A percentile compares a stretch with the other conserved stretches of the same genome.
These are phyloP conservation scores for Rhizopogon sp. DNA, from an alignment of 768 basidiomycete genomes.

Conservation along the genomic window DNA sequence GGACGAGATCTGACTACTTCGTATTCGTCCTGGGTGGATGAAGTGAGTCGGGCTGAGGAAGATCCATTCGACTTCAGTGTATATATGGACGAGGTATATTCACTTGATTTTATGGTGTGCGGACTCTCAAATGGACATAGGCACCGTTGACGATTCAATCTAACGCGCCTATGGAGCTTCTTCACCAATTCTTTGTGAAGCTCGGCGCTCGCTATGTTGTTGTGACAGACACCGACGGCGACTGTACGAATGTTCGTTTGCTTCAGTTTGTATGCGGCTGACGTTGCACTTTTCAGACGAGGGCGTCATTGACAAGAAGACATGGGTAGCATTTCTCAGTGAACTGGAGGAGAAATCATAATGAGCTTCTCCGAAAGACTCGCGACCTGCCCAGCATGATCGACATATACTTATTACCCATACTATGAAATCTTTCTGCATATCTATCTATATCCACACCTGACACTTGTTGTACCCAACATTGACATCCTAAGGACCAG, in stretches of 20 bases:
- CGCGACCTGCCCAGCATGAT: neutral
- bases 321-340: conserved; percentile 84
- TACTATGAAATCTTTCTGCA: neutral
- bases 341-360: conserved; percentile 59
- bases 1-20: conserved; percentile 47
- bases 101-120: neutral
- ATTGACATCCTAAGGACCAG: neutral
- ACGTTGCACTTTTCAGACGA: conserved; percentile 46
- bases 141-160: conserved; percentile 83
- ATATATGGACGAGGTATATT: conserved; percentile 82
- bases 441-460: neutral
- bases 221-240: conserved; percentile 75
- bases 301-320: conserved; percentile 92
- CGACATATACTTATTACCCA: neutral
- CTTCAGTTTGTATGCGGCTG: neutral
- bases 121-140: conserved; percentile 28
- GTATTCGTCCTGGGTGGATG: conserved; percentile 54
- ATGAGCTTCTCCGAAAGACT: neutral
- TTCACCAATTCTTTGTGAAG: conserved; percentile 93
- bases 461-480: neutral
- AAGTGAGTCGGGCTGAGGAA: conserved; percentile 13
- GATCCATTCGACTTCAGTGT: conserved; percentile 79
- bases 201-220: conserved; percentile 89
- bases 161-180: conserved; percentile 84
- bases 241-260: conserved; percentile 49